Percentiles rank a stretch among this genome's conserved stretches.
These are phyloP conservation scores for Aspergillus haitiensis DNA, from an alignment of 495 filamentous ascomycete genomes.

Conservation along the genomic window DNA sequence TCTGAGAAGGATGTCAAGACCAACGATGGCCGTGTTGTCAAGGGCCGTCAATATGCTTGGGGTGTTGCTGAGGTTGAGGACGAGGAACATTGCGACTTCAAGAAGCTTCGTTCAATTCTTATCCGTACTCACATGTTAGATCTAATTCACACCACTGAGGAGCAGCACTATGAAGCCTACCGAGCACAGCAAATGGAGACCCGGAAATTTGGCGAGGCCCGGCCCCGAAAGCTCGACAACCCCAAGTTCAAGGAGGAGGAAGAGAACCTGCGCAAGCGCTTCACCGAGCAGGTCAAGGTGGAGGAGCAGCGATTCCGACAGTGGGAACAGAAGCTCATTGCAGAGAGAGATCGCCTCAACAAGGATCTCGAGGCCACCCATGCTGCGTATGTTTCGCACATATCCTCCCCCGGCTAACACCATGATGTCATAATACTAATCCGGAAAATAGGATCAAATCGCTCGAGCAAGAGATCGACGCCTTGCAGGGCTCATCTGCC, in stretches of 20 bases:
- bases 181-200: conserved; percentile 99
- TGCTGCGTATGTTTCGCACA: conserved; percentile 65
- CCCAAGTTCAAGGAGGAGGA: conserved; percentile 99
- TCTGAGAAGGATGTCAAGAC: conserved; percentile 99
- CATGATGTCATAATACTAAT: conserved; percentile 28
- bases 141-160: conserved; percentile 98
- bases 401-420: neutral
- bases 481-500: conserved; percentile 86
- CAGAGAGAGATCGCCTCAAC: conserved; percentile 96
- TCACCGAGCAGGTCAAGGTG: conserved; percentile 99
- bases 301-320: conserved; percentile 98
- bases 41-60: conserved; percentile 98
- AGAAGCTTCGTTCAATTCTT: conserved; percentile 97
- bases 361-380: conserved; percentile 98
- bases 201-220: conserved; percentile 96
- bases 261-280: conserved; percentile 94
- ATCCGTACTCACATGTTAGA: conserved; percentile 99
- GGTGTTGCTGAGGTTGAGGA: conserved; percentile 99
- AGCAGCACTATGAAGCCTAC: conserved; percentile 98
- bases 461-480: conserved; percentile 88
- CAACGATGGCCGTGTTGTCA: conserved; percentile 89
- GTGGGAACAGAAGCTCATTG: conserved; percentile 99
- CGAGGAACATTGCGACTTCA: conserved; percentile 99
- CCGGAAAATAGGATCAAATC: conserved; percentile 72
- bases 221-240: conserved; percentile 97